These are phyloP conservation scores for Nicotiana paniculata DNA, from an alignment of 257 asterid species.

Conservation along the genomic window DNA sequence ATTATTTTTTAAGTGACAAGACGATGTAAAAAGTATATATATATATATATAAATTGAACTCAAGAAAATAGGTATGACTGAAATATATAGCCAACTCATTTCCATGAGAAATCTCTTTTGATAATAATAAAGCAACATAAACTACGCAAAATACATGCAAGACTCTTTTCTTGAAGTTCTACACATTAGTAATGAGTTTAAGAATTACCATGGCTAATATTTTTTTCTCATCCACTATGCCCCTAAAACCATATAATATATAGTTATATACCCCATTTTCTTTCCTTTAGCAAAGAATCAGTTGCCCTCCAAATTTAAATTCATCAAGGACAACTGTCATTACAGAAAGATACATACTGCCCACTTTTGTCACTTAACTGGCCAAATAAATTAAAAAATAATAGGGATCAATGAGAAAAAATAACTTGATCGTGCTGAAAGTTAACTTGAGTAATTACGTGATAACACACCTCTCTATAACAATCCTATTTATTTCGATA, in stretches of 20 bases:
- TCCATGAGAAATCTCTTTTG: conserved; percentile 4
- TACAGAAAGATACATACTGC: conserved; percentile 43
- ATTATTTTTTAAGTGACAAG: too few species aligned
- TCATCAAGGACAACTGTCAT: conserved; percentile 74
- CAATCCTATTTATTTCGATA: too few species aligned
- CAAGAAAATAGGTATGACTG: not conserved
- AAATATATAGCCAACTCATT: not conserved
- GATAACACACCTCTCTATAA: not conserved
- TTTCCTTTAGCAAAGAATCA: conserved; percentile 40
- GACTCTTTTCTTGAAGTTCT: not conserved
- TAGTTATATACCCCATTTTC: conserved; percentile 3
- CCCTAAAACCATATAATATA: conserved; percentile 23
- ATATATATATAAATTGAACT: not conserved
- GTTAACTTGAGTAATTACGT: not conserved
- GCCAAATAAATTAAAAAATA: not conserved
- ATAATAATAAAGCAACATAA: not conserved
- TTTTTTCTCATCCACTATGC: conserved; percentile 12
- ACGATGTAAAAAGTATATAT: not conserved
- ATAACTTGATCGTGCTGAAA: not conserved
- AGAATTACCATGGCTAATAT: not conserved
- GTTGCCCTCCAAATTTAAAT: conserved; percentile 28
- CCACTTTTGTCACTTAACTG: conserved; percentile 38
- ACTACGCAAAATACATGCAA: not conserved
- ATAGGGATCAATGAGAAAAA: not conserved
- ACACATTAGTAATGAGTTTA: too few species aligned